These are phyloP conservation scores for Evernia prunastri DNA, from an alignment of 495 filamentous ascomycete species.

Conservation along the genomic window DNA sequence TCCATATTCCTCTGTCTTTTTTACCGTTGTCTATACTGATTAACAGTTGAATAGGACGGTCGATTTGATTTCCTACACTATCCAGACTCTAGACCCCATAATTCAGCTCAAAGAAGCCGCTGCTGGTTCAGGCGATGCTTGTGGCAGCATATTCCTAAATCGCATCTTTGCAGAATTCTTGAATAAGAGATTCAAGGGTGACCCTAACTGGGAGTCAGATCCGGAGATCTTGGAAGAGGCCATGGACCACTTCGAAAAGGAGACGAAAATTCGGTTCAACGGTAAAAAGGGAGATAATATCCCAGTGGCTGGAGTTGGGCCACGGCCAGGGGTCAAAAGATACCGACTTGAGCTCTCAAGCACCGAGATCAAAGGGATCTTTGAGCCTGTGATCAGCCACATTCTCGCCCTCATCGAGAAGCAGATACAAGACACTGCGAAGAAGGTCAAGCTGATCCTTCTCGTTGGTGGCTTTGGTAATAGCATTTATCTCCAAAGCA, in stretches of 20 bases:
- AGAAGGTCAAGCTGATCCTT: neutral
- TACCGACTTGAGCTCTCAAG: neutral
- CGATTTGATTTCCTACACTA: conserved; percentile 50
- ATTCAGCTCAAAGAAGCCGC: conserved; percentile 58
- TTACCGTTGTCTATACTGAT: too few species aligned
- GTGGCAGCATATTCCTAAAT: conserved; percentile 66
- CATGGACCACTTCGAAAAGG: conserved; percentile 5
- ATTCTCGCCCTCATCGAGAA: conserved; percentile 12
- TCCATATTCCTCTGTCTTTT: neutral
- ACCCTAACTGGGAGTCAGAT: conserved; percentile 13
- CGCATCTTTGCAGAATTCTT: conserved; percentile 62
- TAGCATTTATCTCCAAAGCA: neutral
- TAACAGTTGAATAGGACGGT: conserved; percentile 49
- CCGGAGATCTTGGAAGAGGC: neutral
- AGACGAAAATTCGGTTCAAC: neutral
- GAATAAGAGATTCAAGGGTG: conserved; percentile 40
- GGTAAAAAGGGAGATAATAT: neutral
- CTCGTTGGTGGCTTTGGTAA: conserved; percentile 3
- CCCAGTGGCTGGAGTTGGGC: neutral
- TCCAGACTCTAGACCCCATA: conserved; percentile 26
- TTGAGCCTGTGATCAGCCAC: neutral
- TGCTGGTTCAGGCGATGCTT: conserved; percentile 55
- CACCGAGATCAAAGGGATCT: neutral
- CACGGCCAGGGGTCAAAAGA: conserved; percentile 3
- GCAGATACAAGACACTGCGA: neutral